Evolutionary conservation across 345 rosid genomes (phyloP).

Genomic region (Cardamine chenopodiifolia): DNA sequence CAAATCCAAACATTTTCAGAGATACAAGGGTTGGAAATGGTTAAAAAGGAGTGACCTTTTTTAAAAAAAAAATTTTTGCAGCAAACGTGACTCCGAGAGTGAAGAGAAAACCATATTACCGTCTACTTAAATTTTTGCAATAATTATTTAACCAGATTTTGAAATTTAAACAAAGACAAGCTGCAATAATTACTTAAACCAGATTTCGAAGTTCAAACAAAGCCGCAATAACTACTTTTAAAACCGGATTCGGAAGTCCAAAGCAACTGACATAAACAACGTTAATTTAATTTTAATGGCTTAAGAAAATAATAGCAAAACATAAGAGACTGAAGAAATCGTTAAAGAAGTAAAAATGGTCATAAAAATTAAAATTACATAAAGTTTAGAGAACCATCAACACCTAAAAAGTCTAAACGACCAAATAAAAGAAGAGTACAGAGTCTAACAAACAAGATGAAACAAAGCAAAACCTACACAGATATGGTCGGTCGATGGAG

Average conservation of each 20-base stretch:
- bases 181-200: not conserved
- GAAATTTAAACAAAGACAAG: not conserved
- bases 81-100: not conserved
- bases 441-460: constrained; percentile 18
- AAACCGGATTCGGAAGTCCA: not conserved
- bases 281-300: not conserved
- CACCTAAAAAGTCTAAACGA: constrained; percentile 28
- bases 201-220: too few species aligned
- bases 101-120: not conserved
- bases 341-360: constrained; percentile 7
- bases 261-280: constrained; percentile 3
- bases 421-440: constrained; percentile 23
- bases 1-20: constrained; percentile 18
- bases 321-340: constrained; percentile 3
- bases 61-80: too few species aligned
- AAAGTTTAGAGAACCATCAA: constrained; percentile 19
- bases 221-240: too few species aligned
- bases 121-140: not conserved
- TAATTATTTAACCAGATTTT: not conserved
- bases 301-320: not conserved
- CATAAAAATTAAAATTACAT: constrained; percentile 23
- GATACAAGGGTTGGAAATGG: not conserved
- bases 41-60: not conserved
- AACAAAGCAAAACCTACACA: constrained; percentile 34
- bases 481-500: constrained; percentile 17